Base-by-base conservation (phyloP, 345 rosid genomes). In the Crucihimalaya himalaica region DNA sequence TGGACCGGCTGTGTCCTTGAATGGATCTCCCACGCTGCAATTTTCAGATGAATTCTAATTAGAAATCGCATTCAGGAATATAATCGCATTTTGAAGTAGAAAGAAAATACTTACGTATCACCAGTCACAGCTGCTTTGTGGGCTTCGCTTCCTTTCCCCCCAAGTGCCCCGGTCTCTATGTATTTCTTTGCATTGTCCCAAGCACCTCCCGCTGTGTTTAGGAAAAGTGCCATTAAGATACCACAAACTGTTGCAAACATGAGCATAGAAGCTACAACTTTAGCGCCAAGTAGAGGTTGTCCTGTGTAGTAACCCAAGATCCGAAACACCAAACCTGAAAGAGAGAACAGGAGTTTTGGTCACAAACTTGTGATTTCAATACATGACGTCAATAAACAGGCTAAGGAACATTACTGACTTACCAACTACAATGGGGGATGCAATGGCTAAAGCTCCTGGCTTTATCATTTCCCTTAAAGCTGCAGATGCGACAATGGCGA, bases 101-200 rank as follows among this genome's bases (percentile, higher is more conserved):
- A 32, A 8, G 29, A 43, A 29, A 48, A 42, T 10, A 52, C 99
- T 88, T 86, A 95, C 98, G 98, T 95, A 63, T 95, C 98, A 73
- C 99, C 99, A 1, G 99, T 92, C 34, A 95, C 74, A 23, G 99
- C 99, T 54, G 99, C 99, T 84, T 92, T 95, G 78, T 95, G 99
- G 48, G 96, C 78, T 35, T 92, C 97, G 59, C 99, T 95, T 65
- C 99, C 99, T 78, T 95, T 95, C 70, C 99, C 99, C 50, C 98
- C 99, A 55, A 90, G 94, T 50, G 89, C 99, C 21, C 99, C 99
- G 0, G 98, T 95, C 81, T 95, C 99, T 1, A 95, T 92, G 81
- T 81, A 92, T 75, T 95, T 95, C 86, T 95, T 95, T 0, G 98
- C 98, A 73, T 95, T 92, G 83, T 92, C 99, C 99, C 99, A 95